Evolutionary conservation across 345 rosid genomes (phyloP).

Genomic region (Boechera divaricarpa): DNA sequence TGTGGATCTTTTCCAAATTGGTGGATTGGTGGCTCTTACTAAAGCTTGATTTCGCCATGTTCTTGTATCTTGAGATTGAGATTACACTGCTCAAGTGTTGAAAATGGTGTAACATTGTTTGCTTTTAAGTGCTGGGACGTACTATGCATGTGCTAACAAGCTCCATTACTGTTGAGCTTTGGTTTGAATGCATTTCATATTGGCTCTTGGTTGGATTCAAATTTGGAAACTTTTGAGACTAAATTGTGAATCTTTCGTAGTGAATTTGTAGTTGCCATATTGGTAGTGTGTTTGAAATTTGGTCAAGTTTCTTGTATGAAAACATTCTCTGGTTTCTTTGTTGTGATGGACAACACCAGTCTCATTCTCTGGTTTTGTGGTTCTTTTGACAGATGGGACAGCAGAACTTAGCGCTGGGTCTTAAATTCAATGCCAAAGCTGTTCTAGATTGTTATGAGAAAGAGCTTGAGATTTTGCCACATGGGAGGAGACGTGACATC

Average conservation of each 20-base stretch:
- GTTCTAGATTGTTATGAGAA: constrained; percentile 87
- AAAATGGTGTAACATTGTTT: no score
- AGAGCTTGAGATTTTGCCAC: constrained; percentile 65
- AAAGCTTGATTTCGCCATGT: not conserved
- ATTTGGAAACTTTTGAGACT: constrained; percentile 8
- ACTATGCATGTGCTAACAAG: not conserved
- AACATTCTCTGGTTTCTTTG: not conserved
- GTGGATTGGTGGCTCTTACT: not conserved
- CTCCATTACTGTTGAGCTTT: not conserved
- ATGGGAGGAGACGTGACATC: constrained; percentile 73
- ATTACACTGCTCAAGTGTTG: no score
- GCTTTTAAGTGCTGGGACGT: not conserved
- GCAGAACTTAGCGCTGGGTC: constrained; percentile 75
- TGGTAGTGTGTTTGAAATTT: not conserved
- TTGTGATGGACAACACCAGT: not conserved
- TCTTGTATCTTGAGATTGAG: not conserved
- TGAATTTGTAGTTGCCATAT: not conserved
- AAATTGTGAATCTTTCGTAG: not conserved
- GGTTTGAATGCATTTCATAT: no score
- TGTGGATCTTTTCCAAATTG: not conserved
- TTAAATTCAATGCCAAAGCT: constrained; percentile 89
- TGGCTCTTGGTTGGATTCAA: not conserved
- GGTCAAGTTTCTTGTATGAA: not conserved
- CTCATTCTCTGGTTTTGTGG: constrained; percentile 21
- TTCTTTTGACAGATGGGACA: constrained; percentile 65